Evolutionary conservation across 1,284 basidiomycete genomes (phyloP), one percentile per base, ranked within the genome.

Genomic region (Cryptococcus sp.): DNA sequence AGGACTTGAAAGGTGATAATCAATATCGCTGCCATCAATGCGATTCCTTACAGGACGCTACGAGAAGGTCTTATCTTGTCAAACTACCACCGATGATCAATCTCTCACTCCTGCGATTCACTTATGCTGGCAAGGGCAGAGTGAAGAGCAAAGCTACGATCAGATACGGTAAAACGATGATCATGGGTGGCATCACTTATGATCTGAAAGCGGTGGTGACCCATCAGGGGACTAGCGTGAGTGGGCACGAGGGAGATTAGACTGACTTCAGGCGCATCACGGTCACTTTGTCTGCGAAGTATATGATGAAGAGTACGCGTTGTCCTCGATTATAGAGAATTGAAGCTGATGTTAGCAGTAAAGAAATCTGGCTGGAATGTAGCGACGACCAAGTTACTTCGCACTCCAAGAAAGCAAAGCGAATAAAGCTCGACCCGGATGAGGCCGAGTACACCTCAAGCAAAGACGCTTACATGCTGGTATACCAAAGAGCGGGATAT

Each of bases 261-360:
- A 8, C 23, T 23, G 23, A 23, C 23, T 23, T 2, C 87, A 90
- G 76, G 92, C 92, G 10, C 88, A 93, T 75, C 88, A 90, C 64
- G 92, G 92, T 3, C 92, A 96, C 71, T 96, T 96, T 66, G 86
- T 90, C 64, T 89, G 89, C 33, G 88, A 94, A 67, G 88, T 92
- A 5, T 87, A 85, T 66, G 89, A 94, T 70, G 79, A 81, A 45
- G 74, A 76, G 90, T 93, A 67, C 66, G 85, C 23, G 23, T 23
- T 23, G 23, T 23, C 23, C 23, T 23, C 23, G 23, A 23, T 23
- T 23, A 23, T 23, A 23, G 23, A 23, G 23, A 23, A 23, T 23
- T 23, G 23, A 23, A 49, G 34, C 48, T 11, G 56, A 55, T 58
- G 32, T 58, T 49, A 49, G 47, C 61, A 91, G 89, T 46, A 80